These are phyloP conservation scores for Phylloporus sp. DNA, from an alignment of 768 basidiomycete genomes.

Conservation along the genomic window DNA sequence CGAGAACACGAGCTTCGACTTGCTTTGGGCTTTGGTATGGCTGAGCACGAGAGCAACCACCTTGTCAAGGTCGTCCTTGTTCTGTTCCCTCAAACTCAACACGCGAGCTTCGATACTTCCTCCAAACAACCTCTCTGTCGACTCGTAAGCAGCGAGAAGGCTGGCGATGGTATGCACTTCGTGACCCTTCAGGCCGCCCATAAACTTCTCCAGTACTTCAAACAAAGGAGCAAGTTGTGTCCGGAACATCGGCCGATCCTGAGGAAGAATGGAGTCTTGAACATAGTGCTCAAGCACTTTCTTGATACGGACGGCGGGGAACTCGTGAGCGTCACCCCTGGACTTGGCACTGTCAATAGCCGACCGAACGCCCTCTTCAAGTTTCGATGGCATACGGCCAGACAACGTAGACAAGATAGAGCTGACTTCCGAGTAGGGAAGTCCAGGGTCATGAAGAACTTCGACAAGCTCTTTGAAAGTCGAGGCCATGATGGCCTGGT, in stretches of 20 bases:
- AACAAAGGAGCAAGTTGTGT: constrained; percentile 64
- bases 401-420: constrained; percentile 84
- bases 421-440: constrained; percentile 82
- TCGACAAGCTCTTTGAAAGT: constrained; percentile 84
- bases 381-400: constrained; percentile 87
- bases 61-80: constrained; percentile 89
- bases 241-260: constrained; percentile 79
- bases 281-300: constrained; percentile 83
- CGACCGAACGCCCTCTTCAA: constrained; percentile 80
- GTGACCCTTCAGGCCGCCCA: constrained; percentile 79
- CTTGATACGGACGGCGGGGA: constrained; percentile 83
- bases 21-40: constrained; percentile 92
- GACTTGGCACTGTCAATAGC: constrained; percentile 71
- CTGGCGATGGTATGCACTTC: constrained; percentile 74
- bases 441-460: constrained; percentile 76
- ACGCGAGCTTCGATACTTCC: constrained; percentile 93
- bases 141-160: constrained; percentile 73
- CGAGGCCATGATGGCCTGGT: constrained; percentile 82
- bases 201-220: constrained; percentile 74
- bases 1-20: constrained; percentile 80
- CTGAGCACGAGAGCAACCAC: constrained; percentile 85
- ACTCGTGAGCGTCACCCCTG: constrained; percentile 74
- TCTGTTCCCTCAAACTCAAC: constrained; percentile 80
- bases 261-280: constrained; percentile 71
- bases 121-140: constrained; percentile 88